Base-by-base conservation (phyloP, 2,329 filamentous ascomycete species). In the Tolypocladium guangdongense region DNA sequence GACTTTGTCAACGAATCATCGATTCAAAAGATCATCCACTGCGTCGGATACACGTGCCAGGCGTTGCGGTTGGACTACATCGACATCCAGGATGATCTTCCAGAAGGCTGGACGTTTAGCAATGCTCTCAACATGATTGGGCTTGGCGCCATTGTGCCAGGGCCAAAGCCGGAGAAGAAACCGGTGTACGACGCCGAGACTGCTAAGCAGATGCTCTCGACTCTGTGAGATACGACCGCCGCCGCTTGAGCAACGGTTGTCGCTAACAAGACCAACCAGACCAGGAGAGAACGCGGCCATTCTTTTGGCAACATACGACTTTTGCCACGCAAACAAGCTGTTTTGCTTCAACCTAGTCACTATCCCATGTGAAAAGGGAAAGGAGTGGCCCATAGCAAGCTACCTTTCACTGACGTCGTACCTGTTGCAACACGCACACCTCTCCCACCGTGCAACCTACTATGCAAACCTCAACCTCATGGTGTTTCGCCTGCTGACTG, bases 1-100 rank as follows among this genome's bases (percentile, higher is more conserved):
- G 91, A 97, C 68, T 97, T 97, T 69, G 90, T 96, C 63, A 96
- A 99, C 65, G 91, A 97, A 64, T 75, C 78, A 0, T 86, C 87
- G 2, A 96, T 97, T 62, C 81, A 86, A 55, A 89, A 88, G 63
- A 88, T 96, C 58, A 83, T 95, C 46, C 76, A 76, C 50, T 87
- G 86, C 54, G 81, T 96, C 24, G 90, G 90, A 2, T 74, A 80
- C 53, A 84, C 87, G 0, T 95, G 88, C 62, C 75, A 78, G 50
- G 73, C 71, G 7, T 68, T 91, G 51, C 78, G 91, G 57, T 80
- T 83, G 51, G 83, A 84, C 58, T 99, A 96, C 68, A 75, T 96
- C 55, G 84, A 86, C 8, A 81, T 97, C 24, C 87, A 95, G 64
- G 90, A 97, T 56, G 93, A 99, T 65, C 73, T 92, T 47, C 90